A percentile compares a stretch with the other conserved stretches of the same genome.
Evolutionary conservation across 78 protist species (phyloP).

Genomic region (Anaeramoeba flamelloides): DNA sequence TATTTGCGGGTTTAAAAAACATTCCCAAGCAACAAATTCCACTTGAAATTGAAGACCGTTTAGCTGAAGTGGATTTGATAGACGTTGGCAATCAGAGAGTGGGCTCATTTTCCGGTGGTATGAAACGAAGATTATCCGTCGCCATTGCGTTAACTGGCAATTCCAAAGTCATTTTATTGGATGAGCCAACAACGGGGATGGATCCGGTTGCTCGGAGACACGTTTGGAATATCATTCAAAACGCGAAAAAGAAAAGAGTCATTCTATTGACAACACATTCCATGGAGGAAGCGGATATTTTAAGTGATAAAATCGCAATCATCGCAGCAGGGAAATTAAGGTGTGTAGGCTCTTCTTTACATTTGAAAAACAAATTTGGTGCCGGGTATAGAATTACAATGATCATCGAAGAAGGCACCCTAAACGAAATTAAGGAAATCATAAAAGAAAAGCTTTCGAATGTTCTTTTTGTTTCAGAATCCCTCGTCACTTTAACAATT

Average conservation of each 20-base stretch:
- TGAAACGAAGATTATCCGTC: slow-evolving; percentile 55
- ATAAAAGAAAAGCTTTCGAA: too few relatives aligned
- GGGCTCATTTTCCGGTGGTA: slow-evolving; percentile 60
- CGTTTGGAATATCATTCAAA: slow-evolving; percentile 49
- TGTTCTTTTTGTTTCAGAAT: too few relatives aligned
- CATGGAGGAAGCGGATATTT: slow-evolving; percentile 44
- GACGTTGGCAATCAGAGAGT: not conserved
- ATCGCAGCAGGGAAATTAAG: slow-evolving; percentile 47
- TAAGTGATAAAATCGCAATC: slow-evolving; percentile 33
- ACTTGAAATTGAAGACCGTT: not conserved
- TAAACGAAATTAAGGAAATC: not conserved
- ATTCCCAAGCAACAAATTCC: not conserved
- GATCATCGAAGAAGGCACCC: not conserved
- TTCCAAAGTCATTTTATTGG: slow-evolving; percentile 42
- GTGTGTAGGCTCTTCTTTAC: slow-evolving; percentile 17
- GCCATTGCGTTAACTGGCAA: slow-evolving; percentile 52
- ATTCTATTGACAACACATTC: slow-evolving; percentile 61
- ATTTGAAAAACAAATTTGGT: slow-evolving; percentile 19
- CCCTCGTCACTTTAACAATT: too few relatives aligned
- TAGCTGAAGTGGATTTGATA: slow-evolving; percentile 12
- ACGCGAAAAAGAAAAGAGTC: slow-evolving; percentile 11
- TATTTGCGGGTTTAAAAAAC: slow-evolving; percentile 10
- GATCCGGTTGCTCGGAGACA: slow-evolving; percentile 49
- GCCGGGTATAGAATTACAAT: slow-evolving; percentile 4
- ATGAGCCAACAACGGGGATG: slow-evolving; percentile 59